Percentiles rank a stretch among this genome's conserved stretches.
Evolutionary conservation across 148 eudicot genomes (phyloP).

Genomic region (Persicaria tinctoria): DNA sequence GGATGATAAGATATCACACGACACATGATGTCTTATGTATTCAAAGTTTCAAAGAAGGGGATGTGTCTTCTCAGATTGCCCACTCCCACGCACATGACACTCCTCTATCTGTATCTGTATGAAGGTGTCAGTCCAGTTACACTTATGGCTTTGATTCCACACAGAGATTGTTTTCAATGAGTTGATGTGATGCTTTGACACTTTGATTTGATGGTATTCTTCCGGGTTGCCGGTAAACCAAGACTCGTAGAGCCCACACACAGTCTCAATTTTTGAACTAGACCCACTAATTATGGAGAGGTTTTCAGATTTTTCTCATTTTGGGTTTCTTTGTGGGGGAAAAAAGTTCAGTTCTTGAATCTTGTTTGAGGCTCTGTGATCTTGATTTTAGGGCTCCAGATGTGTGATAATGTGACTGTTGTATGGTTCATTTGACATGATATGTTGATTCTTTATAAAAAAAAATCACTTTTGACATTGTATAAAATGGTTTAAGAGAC

Average conservation of each 20-base stretch:
- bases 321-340: not conserved
- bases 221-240: not conserved
- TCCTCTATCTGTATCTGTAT: not conserved
- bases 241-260: not conserved
- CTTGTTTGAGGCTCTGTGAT: not conserved
- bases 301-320: not conserved
- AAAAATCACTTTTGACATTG: too few species aligned
- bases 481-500: too few species aligned
- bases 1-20: slow-evolving; percentile 1
- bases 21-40: not conserved
- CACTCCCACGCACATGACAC: not conserved
- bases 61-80: not conserved
- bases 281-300: not conserved
- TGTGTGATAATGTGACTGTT: not conserved
- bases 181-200: not conserved
- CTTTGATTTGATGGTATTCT: slow-evolving; percentile 3
- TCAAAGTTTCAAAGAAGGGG: not conserved
- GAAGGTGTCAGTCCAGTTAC: not conserved
- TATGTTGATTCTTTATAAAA: too few species aligned
- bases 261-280: not conserved
- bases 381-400: not conserved
- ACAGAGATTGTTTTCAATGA: not conserved
- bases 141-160: not conserved
- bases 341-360: not conserved
- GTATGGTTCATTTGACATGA: too few species aligned